These are phyloP conservation scores for Puccinellia tenuiflora DNA, from an alignment of 176 grass and related monocot species.

Conservation along the genomic window DNA sequence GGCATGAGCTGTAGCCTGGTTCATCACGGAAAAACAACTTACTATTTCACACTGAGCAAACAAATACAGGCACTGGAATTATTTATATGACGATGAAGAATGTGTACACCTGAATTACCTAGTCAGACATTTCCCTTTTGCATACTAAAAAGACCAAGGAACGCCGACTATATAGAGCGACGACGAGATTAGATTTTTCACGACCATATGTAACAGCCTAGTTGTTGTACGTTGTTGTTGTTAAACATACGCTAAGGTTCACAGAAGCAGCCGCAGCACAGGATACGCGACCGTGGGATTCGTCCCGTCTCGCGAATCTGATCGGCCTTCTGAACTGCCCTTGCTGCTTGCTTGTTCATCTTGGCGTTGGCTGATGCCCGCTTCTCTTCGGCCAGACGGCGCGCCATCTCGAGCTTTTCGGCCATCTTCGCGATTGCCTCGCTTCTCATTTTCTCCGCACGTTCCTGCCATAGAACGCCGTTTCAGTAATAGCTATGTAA, in stretches of 20 bases:
- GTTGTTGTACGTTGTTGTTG: not conserved
- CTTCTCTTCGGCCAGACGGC: slow-evolving; percentile 57
- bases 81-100: slow-evolving; percentile 27
- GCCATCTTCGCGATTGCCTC: slow-evolving; percentile 57
- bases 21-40: not conserved
- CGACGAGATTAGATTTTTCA: slow-evolving; percentile 7
- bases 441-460: slow-evolving; percentile 61
- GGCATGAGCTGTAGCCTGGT: not conserved
- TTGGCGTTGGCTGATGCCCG: slow-evolving; percentile 49
- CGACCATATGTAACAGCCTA: slow-evolving; percentile 6
- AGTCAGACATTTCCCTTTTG: slow-evolving; percentile 28
- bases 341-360: slow-evolving; percentile 61
- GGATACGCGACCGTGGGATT: slow-evolving; percentile 45
- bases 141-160: slow-evolving; percentile 44
- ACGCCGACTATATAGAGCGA: not conserved
- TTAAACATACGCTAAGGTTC: slow-evolving; percentile 12
- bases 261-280: slow-evolving; percentile 67
- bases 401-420: slow-evolving; percentile 56
- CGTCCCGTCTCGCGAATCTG: slow-evolving; percentile 71
- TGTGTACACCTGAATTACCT: slow-evolving; percentile 25
- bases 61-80: slow-evolving; percentile 3
- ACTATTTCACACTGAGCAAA: not conserved
- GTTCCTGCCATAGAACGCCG: slow-evolving; percentile 31
- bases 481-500: not conserved
- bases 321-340: slow-evolving; percentile 53